Base-by-base conservation (phyloP, 225 moss, liverwort and hornwort species). In the Marchantia paleacea region DNA sequence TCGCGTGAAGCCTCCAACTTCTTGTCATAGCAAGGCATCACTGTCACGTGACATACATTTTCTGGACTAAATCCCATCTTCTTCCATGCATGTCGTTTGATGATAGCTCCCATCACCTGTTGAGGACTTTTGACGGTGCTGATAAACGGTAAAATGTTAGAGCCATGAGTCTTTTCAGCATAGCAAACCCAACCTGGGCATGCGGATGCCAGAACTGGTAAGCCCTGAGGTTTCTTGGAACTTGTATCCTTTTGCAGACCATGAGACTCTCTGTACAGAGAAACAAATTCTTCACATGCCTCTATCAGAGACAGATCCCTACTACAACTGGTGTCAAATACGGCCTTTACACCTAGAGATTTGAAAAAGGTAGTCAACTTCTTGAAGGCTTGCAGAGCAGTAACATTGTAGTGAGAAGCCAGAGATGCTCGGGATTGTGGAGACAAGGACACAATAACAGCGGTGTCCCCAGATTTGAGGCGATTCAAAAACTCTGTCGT, bases 171-270 rank as follows among this genome's bases (percentile, higher is more conserved):
- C 81, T 99, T 99, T 61, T 99, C 99, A 15, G 99, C 95, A 72
- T 99, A 99, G 80, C 99, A 99, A 51, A 99, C 90, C 99, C 99
- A 95, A 54, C 99, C 99, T 85, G 99, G 99, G 83, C 99, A 99
- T 48, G 99, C 92, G 18, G 99, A 99, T 16, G 99, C 91, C 86
- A 99, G 81, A 22, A 92, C 85, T 20, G 97, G 99, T 63, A 94
- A 86, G 0, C 52, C 72, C 18, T 85, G 77, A 26, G 71, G 64
- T 81, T 86, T n/a, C 72, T 82, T 70, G 79, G 84, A 79, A 79
- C 47, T 74, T 19, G 57, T 25, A 14, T 66, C 52, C 53, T 80
- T 63, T 25, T 18, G 14, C 68, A 66, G 58, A 55, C 83, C 83
- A 50, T 57, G 53, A 72, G 80, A 68, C 14, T 71, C 79, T 70